Percentiles rank a stretch among this genome's conserved stretches.
Conservation (phyloP, 768 basidiomycete species). For the Amanita muscaria region DNA sequence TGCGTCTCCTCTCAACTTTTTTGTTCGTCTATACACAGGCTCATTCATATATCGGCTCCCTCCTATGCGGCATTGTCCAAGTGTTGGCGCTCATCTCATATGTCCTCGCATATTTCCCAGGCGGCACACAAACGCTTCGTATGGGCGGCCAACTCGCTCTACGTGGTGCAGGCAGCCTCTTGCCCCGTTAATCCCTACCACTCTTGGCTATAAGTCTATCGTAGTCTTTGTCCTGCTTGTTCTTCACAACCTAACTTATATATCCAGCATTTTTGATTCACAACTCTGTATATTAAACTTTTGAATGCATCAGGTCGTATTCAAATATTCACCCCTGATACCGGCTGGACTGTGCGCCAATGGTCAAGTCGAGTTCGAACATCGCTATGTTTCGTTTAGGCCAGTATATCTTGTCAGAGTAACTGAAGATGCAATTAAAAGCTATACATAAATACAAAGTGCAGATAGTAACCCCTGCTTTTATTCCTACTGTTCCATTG, state of each 20-base stretch:
- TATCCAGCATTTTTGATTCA: neutral
- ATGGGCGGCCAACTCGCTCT: slow-evolving; percentile 75
- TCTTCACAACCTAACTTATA: neutral
- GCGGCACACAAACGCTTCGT: slow-evolving; percentile 71
- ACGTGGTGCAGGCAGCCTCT: slow-evolving; percentile 73
- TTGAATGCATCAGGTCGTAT: neutral
- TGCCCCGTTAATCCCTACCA: slow-evolving; percentile 54
- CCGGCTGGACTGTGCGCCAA: too few relatives aligned
- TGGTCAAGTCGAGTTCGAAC: too few relatives aligned
- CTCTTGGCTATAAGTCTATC: neutral
- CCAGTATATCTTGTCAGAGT: too few relatives aligned
- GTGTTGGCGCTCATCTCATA: slow-evolving; percentile 82
- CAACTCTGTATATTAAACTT: slow-evolving; percentile 2
- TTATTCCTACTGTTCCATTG: neutral
- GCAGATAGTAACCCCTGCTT: too few relatives aligned
- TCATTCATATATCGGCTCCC: slow-evolving; percentile 79
- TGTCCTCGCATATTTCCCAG: slow-evolving; percentile 92
- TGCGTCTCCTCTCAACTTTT: neutral
- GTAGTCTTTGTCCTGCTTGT: neutral
- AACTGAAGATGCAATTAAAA: neutral
- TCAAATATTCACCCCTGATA: too few relatives aligned
- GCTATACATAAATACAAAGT: neutral
- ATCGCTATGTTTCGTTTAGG: too few relatives aligned
- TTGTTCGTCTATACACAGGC: slow-evolving; percentile 44
- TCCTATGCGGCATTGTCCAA: slow-evolving; percentile 72